Evolutionary conservation across 257 asterid genomes (phyloP), one percentile per base, ranked within the genome.

Genomic region (Primulina eburnea): DNA sequence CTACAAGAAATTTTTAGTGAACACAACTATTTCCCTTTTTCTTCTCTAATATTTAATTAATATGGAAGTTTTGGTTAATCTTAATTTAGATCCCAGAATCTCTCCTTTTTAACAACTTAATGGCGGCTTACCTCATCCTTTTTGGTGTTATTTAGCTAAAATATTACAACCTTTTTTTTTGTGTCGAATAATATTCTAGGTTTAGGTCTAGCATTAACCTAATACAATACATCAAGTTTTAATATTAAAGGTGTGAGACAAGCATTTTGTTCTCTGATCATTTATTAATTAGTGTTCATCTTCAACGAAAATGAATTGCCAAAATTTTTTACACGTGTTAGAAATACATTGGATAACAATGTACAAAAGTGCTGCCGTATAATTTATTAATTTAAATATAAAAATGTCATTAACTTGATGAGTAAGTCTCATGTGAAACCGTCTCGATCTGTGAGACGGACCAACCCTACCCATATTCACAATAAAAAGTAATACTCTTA

Each of bases 81-180:
- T 68, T 66, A 77, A 80, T 38, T 38, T 38, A 82, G 85, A 81
- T 84, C 40, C 32, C 80, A 72, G 40, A 68, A 72, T 75, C 79
- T 82, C 87, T 69, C 66, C 66, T 70, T 82, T 85, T 62, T 47
- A 71, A 70, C 68, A 65, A 76, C 2, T 58, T 79, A 77, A 78
- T 88, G 90, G 80, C 77, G 77, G 90, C 90, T 84, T 85, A 82
- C 80, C 77, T 86, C 95, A 90, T 77, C 80, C 69, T 61, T 76
- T 71, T 84, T 76, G 85, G 56, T 79, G 20, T 64, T 65, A 58
- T 70, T 69, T 71, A 52, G 53, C 26, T 73, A 62, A 57, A 62
- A 16, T 68, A 79, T 62, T 76, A 24, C 59, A 12, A 4, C 8
- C 60, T n/a, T 30, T 73, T 65, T 30, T 18, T 26, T 64, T 67